Base-by-base conservation (phyloP, 1,284 basidiomycete genomes). In the Apiotrichum sp. region DNA sequence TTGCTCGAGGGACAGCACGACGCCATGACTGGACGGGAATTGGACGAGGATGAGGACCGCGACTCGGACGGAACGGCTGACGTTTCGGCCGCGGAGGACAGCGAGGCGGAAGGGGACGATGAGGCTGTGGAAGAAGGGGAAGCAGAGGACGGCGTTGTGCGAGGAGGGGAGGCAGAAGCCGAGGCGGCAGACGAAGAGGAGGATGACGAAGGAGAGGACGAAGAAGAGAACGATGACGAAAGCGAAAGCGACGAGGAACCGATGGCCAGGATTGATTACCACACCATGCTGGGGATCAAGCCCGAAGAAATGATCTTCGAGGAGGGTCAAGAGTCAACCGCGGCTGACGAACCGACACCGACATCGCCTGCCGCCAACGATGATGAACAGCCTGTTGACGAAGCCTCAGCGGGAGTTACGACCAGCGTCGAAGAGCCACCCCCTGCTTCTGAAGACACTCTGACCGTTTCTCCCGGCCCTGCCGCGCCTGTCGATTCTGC, bases 1-100 rank as follows among this genome's bases (percentile, higher is more conserved):
- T 84, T 96, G 64, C 79, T 97, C 56, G 86, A 89, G 68, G 87
- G 88, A 6, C 93, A 93, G 66, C 84, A 88, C 43, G 80, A 82
- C 1, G 86, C 87, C 65, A 76, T 92, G 45, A 77, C 79, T 0
- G 79, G 71, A 6, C 53, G 72, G 60, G 70, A 70, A 14, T 43
- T 31, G 9, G 63, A 57, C 53, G 62, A 62, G 5, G 69, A 62
- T 29, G 61, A 62, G 16, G 59, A 66, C 10, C 63, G 53, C 11
- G 54, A 39, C 14, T 66, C 61, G 35, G 70, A 69, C 31, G 66
- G 52, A 3, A 68, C 66, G 2, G 68, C 64, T 4, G 67, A 64
- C 3, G 64, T 61, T 3, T 66, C 65, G 2, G 58, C 57, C 6
- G 64, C 62, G 2, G 68, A 66, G 36, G 61, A 62, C 74, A 74